Conservation (phyloP, 2,329 filamentous ascomycete species). For the Fusarium sp. region DNA sequence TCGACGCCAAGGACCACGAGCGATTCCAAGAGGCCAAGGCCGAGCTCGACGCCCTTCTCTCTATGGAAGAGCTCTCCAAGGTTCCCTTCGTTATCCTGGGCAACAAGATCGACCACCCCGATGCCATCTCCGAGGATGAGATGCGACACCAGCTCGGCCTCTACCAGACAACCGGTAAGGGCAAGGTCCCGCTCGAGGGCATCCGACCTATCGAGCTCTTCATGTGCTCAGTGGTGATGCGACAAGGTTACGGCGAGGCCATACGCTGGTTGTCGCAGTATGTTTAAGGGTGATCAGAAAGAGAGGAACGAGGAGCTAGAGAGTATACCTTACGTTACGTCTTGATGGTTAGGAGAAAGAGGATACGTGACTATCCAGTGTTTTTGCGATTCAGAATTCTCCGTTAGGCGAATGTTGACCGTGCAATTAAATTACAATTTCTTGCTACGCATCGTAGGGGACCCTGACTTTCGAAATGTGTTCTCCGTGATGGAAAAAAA, state of each 20-base stretch:
- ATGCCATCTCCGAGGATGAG: constrained; percentile 95
- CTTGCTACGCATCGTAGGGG: constrained; percentile 13
- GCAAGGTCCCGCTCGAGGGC: constrained; percentile 90
- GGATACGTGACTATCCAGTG: constrained; percentile 42
- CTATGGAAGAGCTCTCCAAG: constrained; percentile 96
- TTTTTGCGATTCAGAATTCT: constrained; percentile 52
- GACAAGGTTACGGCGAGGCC: constrained; percentile 92
- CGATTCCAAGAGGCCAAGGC: constrained; percentile 94
- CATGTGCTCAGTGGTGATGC: constrained; percentile 99
- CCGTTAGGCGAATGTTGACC: constrained; percentile 50
- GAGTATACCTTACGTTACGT: constrained; percentile 38
- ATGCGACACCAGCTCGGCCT: constrained; percentile 90
- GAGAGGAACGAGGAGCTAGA: constrained; percentile 14
- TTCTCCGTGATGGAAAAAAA: constrained; percentile 23
- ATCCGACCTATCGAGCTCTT: constrained; percentile 97
- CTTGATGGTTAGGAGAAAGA: constrained; percentile 22
- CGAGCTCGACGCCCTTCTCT: constrained; percentile 93
- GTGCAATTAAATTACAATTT: constrained; percentile 48
- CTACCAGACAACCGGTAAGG: constrained; percentile 97
- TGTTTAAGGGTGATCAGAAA: constrained; percentile 67
- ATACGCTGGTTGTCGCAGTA: constrained; percentile 95
- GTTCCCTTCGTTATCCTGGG: constrained; percentile 96
- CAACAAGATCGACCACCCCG: constrained; percentile 99
- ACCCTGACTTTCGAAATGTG: background rate
- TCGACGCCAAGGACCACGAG: constrained; percentile 97